Evolutionary conservation across 306 rosid genomes (phyloP).

Genomic region (Clitoria ternatea): DNA sequence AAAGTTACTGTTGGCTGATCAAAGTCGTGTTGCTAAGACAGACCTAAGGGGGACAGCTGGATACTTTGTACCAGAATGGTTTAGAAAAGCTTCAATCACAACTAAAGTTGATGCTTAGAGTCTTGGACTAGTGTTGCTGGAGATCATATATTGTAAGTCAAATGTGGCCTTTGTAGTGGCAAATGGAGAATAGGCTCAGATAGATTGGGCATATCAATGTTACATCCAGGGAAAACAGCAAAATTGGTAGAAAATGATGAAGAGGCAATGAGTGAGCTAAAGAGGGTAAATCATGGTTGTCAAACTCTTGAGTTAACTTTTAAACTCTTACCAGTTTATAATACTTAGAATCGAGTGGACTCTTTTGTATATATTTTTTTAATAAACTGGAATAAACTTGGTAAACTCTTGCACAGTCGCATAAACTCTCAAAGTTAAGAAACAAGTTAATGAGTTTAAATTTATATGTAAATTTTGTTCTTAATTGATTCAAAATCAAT

Average conservation of each 20-base stretch:
- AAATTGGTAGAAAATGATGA: conserved; percentile 6
- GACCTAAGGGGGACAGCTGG: conserved; percentile 33
- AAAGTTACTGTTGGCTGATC: conserved; percentile 26
- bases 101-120: not conserved
- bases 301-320: too few relatives aligned
- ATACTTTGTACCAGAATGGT: conserved; percentile 13
- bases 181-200: not conserved
- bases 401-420: too few relatives aligned
- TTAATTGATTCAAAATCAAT: too few relatives aligned
- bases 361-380: too few relatives aligned
- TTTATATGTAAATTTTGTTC: too few relatives aligned
- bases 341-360: too few relatives aligned
- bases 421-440: too few relatives aligned
- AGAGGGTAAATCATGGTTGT: too few relatives aligned
- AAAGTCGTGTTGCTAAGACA: conserved; percentile 18
- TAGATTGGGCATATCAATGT: conserved; percentile 18
- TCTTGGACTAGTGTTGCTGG: not conserved
- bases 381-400: too few relatives aligned
- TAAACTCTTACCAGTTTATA: too few relatives aligned
- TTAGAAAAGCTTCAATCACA: not conserved
- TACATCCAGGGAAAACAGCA: not conserved
- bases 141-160: not conserved
- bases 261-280: not conserved
- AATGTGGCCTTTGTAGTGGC: not conserved
- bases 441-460: too few relatives aligned